phyloP scores from a whole-genome alignment of 148 eudicot species.

The Drosera capensis region DNA sequence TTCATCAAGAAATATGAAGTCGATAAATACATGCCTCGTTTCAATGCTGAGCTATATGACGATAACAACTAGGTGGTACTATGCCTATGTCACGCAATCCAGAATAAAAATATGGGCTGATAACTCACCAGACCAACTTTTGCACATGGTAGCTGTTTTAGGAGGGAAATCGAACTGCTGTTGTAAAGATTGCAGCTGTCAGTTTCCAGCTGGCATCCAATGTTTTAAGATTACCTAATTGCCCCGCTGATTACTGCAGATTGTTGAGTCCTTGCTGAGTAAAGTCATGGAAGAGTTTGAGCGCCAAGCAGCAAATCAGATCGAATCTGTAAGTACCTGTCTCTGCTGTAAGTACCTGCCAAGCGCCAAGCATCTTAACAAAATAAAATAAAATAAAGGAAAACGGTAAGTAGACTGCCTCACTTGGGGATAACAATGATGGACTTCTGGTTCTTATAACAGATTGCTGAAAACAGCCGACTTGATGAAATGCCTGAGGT shows the following conservation, averaged over 20 bases:
- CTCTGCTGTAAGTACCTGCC: background rate
- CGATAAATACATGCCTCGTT: background rate
- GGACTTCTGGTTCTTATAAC: background rate
- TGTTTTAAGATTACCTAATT: background rate
- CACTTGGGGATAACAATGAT: background rate
- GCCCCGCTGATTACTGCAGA: slow-evolving; percentile 19
- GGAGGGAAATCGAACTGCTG: background rate
- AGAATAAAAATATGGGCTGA: too few relatives aligned
- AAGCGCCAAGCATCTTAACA: background rate
- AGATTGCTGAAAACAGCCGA: background rate
- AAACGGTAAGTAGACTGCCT: background rate
- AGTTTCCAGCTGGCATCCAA: background rate
- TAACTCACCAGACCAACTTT: too few relatives aligned
- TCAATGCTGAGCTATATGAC: too few relatives aligned
- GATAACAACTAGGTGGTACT: too few relatives aligned
- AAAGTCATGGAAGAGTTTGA: slow-evolving; percentile 74
- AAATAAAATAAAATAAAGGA: background rate
- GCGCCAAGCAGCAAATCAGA: slow-evolving; percentile 35
- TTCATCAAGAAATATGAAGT: background rate
- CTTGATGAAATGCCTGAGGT: slow-evolving; percentile 9
- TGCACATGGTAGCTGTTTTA: background rate
- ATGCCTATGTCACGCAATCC: too few relatives aligned
- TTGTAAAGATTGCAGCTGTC: background rate
- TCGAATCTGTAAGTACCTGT: slow-evolving; percentile 30
- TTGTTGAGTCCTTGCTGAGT: slow-evolving; percentile 53